Evolutionary conservation across 495 filamentous ascomycete genomes (phyloP), one percentile per base, ranked within the genome.

Genomic region (Aspergillus carlsbadensis): DNA sequence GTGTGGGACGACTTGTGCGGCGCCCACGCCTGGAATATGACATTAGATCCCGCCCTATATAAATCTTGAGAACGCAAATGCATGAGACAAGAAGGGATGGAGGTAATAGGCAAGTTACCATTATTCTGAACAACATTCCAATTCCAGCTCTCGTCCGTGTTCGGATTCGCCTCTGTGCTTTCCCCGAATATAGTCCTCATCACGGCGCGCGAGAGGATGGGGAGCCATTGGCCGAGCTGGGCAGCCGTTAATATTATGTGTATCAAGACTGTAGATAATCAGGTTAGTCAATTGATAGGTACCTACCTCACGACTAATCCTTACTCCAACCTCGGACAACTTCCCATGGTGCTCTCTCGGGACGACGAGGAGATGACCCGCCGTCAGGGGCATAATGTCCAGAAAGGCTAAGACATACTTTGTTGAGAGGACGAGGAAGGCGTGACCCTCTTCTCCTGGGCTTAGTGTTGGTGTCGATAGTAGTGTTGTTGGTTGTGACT

Each of bases 71-170:
- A 8, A 29, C 8, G 26, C n/a, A n/a, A n/a, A 29, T 29, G 3
- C 8, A 29, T 29, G n/a, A 18, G 47, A 41, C 36, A 10, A 40
- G 31, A 8, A 49, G 33, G 42, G 22, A 14, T 54, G 21, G 39
- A 36, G 34, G 29, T 46, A 37, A 22, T 14, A 26, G 10, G 24
- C 39, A 35, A 71, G 72, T 34, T 73, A 87, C 85, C 92, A 70
- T 96, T 98, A 72, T 98, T 98, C 76, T 96, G 91, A 57, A 96
- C 89, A 18, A 96, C 81, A 71, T 98, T 98, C 86, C 76, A 78
- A 34, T 92, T 95, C 86, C 76, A 78, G 29, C 91, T 82, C 37
- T 58, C 57, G 26, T 67, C 68, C 4, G 64, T 56, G 33, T 21
- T 17, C 5, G 52, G 21, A 13, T 14, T 31, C 8, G 20, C 5